Evolutionary conservation across 805 yeast species (phyloP).

Genomic region (Kuraishia molischiana): DNA sequence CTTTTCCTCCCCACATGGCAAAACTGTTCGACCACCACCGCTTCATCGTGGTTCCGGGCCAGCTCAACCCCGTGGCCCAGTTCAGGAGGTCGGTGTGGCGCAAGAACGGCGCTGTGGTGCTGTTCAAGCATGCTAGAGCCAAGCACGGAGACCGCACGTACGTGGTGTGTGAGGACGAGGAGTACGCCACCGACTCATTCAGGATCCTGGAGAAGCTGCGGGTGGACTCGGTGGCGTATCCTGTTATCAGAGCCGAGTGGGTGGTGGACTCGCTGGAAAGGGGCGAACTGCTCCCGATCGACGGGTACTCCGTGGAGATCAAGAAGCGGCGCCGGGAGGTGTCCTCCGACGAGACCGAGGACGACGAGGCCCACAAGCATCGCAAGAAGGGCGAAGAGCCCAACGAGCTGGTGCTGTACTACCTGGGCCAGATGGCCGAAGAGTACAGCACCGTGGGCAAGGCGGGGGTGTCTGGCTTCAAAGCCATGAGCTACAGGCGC

Average conservation of each 20-base stretch:
- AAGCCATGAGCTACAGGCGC: slow-evolving; percentile 29
- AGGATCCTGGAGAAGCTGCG: not conserved
- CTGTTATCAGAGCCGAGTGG: slow-evolving; percentile 5
- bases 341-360: not conserved
- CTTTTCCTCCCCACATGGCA: no score
- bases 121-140: slow-evolving; percentile 1
- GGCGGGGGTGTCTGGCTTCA: slow-evolving; percentile 14
- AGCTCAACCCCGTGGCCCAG: slow-evolving; percentile 6
- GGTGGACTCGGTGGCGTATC: not conserved
- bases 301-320: not conserved
- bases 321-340: not conserved
- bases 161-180: not conserved
- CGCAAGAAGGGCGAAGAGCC: slow-evolving; percentile 7
- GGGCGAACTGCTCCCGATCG: slow-evolving; percentile 2
- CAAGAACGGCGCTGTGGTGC: slow-evolving; percentile 16
- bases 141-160: not conserved
- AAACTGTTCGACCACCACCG: not conserved
- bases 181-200: not conserved
- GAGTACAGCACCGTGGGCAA: slow-evolving; percentile 24
- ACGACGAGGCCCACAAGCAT: not conserved
- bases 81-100: slow-evolving; percentile 14
- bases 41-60: slow-evolving; percentile 1
- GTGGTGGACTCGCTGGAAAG: slow-evolving; percentile 4
- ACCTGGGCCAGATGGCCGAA: slow-evolving; percentile 20
- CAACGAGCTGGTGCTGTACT: slow-evolving; percentile 20